Percentiles rank a stretch among this genome's conserved stretches.
Evolutionary conservation across 208 protist genomes (phyloP).

Genomic region (Wallacemonas rigidus): DNA sequence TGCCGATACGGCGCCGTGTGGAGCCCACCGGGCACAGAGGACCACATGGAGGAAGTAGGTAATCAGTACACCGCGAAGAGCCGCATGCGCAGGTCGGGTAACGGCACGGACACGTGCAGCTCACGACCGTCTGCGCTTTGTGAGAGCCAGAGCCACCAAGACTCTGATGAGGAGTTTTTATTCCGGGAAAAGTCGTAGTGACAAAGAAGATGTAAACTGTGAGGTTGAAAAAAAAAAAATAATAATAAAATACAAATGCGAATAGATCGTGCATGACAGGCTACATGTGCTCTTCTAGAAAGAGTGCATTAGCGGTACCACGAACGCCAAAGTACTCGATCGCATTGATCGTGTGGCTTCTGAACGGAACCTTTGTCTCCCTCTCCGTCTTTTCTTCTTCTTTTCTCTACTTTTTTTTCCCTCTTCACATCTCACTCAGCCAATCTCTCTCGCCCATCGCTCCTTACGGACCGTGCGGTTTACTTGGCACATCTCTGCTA

Average conservation of each 20-base stretch:
- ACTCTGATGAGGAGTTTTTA: conserved; percentile 11
- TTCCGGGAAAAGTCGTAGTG: neutral
- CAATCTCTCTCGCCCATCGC: too few relatives aligned
- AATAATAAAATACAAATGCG: neutral
- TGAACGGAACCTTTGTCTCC: conserved; percentile 6
- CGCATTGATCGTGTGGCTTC: neutral
- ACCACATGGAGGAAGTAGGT: conserved; percentile 34
- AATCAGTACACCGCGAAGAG: conserved; percentile 34
- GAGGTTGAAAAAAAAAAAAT: too few relatives aligned
- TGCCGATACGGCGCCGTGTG: conserved; percentile 38
- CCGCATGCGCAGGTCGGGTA: neutral
- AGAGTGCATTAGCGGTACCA: too few relatives aligned
- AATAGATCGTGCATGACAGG: too few relatives aligned
- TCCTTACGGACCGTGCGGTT: too few relatives aligned
- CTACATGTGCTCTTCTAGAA: conserved; percentile 2
- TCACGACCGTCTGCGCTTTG: neutral
- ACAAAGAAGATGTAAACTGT: too few relatives aligned
- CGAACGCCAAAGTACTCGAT: too few relatives aligned
- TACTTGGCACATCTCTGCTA: too few relatives aligned
- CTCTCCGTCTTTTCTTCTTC: conserved; percentile 16
- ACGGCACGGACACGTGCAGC: conserved; percentile 2
- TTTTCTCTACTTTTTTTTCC: conserved; percentile 9
- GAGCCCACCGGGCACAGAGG: conserved; percentile 34
- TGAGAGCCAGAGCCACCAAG: neutral
- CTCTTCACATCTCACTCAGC: too few relatives aligned